Conservation (phyloP, 345 rosid species). For the Euclidium syriacum region DNA sequence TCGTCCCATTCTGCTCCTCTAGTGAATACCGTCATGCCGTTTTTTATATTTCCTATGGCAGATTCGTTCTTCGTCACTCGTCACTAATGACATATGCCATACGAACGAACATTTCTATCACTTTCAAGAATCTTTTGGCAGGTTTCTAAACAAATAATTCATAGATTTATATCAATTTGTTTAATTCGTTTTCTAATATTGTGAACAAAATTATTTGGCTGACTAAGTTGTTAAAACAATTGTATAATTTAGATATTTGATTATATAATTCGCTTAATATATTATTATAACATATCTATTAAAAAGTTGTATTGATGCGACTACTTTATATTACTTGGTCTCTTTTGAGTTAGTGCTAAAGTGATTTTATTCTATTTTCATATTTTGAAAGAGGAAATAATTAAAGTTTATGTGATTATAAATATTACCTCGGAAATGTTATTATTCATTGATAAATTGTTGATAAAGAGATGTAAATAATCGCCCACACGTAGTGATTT, state of each 20-base stretch:
- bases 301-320: conserved; percentile 19
- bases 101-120: conserved; percentile 2
- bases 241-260: not conserved
- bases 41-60: not conserved
- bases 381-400: no score
- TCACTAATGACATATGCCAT: conserved; percentile 27
- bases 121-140: conserved; percentile 10
- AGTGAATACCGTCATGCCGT: not conserved
- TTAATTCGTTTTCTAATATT: not conserved
- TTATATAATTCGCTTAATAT: not conserved
- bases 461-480: not conserved
- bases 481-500: not conserved
- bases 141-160: conserved; percentile 17
- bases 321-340: conserved; percentile 18
- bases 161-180: not conserved
- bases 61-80: not conserved
- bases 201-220: not conserved
- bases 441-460: not conserved
- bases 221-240: not conserved
- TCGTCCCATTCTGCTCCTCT: not conserved
- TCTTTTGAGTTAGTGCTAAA: not conserved
- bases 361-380: no score
- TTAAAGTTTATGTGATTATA: not conserved
- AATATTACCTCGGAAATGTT: not conserved
- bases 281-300: conserved; percentile 19